Conservation (phyloP, 192 early-diverging fungal genomes). For the Allomyces javanicus region DNA sequence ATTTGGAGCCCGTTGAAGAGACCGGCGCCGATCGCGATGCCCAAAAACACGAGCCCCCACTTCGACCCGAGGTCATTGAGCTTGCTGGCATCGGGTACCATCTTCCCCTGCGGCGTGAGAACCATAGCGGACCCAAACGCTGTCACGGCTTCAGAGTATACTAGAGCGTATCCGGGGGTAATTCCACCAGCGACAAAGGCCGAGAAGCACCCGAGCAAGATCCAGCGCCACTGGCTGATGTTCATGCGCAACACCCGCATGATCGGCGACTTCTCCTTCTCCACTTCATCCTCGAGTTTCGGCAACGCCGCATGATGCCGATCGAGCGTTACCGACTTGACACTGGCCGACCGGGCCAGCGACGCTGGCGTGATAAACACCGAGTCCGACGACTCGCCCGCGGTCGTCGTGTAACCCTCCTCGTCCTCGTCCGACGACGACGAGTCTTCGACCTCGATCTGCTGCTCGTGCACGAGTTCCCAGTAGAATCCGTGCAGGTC, state of each 20-base stretch:
- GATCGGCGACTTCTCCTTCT: neutral
- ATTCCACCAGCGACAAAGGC: neutral
- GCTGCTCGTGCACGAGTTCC: slow-evolving; percentile 44
- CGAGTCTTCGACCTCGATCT: slow-evolving; percentile 24
- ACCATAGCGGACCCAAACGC: too few species aligned
- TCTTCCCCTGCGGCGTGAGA: neutral
- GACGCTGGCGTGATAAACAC: neutral
- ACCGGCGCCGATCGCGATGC: neutral
- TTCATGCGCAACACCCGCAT: neutral
- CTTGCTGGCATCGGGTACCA: neutral
- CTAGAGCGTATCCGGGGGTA: neutral
- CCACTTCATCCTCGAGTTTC: neutral
- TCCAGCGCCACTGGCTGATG: neutral
- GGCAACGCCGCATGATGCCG: neutral
- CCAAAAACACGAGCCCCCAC: neutral
- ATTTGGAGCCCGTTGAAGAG: neutral
- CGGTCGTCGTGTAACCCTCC: slow-evolving; percentile 8
- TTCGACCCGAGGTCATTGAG: neutral
- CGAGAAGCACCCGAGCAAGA: neutral
- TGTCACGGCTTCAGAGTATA: neutral
- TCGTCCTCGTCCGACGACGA: slow-evolving; percentile 6
- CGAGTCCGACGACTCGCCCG: neutral
- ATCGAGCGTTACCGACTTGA: neutral
- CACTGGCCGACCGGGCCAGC: neutral
- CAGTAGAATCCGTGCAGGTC: slow-evolving; percentile 35